These are phyloP conservation scores for Mucor irregularis DNA, from an alignment of 371 early-diverging fungal genomes.

Conservation along the genomic window DNA sequence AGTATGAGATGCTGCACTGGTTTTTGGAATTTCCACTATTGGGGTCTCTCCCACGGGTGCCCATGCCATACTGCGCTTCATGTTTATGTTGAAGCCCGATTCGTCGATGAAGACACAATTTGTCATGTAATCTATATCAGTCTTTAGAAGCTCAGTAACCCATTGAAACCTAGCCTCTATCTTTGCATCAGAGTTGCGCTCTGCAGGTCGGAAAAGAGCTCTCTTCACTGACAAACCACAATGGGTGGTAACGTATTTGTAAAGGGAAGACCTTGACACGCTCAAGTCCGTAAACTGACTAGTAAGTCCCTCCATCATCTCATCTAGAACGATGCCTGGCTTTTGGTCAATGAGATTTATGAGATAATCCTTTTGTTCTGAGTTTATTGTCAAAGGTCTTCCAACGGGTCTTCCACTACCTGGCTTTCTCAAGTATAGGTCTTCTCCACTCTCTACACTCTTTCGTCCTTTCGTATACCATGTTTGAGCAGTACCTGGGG, in stretches of 20 bases:
- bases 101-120: constrained; percentile 22
- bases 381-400: constrained; percentile 12
- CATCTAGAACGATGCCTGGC: constrained; percentile 17
- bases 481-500: no score
- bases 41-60: background rate
- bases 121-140: constrained; percentile 21
- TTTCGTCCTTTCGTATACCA: no score
- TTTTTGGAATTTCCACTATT: constrained; percentile 10
- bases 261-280: constrained; percentile 14
- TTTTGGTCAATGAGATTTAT: constrained; percentile 4
- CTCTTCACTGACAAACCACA: constrained; percentile 25
- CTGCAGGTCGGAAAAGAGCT: constrained; percentile 21
- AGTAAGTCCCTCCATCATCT: constrained; percentile 23
- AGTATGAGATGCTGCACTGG: constrained; percentile 8
- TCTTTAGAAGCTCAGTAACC: constrained; percentile 10
- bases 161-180: constrained; percentile 23
- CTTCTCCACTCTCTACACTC: no score
- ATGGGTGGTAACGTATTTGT: constrained; percentile 24
- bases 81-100: constrained; percentile 10
- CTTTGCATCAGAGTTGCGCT: constrained; percentile 22
- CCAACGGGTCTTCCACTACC: constrained; percentile 15
- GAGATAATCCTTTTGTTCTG: constrained; percentile 13
- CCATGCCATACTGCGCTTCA: constrained; percentile 18
- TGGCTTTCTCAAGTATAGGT: no score
- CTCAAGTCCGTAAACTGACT: constrained; percentile 22